These are phyloP conservation scores for Bonia amplexicaulis DNA, from an alignment of 176 grass and related monocot species.

Conservation along the genomic window DNA sequence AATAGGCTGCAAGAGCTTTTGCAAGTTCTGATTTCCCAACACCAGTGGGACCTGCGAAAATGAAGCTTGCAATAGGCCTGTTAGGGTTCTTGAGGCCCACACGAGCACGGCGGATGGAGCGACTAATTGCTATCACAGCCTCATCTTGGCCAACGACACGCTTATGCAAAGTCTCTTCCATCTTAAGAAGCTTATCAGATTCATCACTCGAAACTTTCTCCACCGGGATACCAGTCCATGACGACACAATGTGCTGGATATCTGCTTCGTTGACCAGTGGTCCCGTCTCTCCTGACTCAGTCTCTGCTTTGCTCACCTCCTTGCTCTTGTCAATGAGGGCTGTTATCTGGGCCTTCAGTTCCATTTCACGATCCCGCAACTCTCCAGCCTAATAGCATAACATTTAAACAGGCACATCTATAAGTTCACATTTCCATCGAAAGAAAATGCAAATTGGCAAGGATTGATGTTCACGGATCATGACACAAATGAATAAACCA, in stretches of 20 bases:
- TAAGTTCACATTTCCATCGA: not conserved
- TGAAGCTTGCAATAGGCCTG: slow-evolving; percentile 87
- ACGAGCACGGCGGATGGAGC: slow-evolving; percentile 77
- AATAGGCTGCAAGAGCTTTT: slow-evolving; percentile 72
- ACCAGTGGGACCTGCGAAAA: slow-evolving; percentile 88
- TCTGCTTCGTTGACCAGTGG: slow-evolving; percentile 78
- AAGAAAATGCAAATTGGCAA: slow-evolving; percentile 8
- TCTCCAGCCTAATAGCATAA: slow-evolving; percentile 61
- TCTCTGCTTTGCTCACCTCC: slow-evolving; percentile 78
- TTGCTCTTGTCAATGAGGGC: slow-evolving; percentile 77
- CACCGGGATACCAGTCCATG: slow-evolving; percentile 92
- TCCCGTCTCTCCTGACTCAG: slow-evolving; percentile 52
- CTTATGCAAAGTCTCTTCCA: slow-evolving; percentile 83
- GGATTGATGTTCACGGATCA: not conserved
- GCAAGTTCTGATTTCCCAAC: slow-evolving; percentile 96
- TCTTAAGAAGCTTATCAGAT: slow-evolving; percentile 83
- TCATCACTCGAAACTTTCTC: slow-evolving; percentile 86
- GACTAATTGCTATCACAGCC: slow-evolving; percentile 85
- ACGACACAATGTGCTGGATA: slow-evolving; percentile 90
- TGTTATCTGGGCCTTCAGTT: slow-evolving; percentile 72
- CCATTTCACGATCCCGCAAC: slow-evolving; percentile 78
- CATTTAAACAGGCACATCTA: not conserved
- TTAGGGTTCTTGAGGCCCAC: slow-evolving; percentile 89
- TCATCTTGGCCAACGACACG: slow-evolving; percentile 93
- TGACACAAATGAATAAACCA: slow-evolving; percentile 3